Base-by-base conservation (phyloP, 371 early-diverging fungal species). In the Capillidium heterosporum region DNA sequence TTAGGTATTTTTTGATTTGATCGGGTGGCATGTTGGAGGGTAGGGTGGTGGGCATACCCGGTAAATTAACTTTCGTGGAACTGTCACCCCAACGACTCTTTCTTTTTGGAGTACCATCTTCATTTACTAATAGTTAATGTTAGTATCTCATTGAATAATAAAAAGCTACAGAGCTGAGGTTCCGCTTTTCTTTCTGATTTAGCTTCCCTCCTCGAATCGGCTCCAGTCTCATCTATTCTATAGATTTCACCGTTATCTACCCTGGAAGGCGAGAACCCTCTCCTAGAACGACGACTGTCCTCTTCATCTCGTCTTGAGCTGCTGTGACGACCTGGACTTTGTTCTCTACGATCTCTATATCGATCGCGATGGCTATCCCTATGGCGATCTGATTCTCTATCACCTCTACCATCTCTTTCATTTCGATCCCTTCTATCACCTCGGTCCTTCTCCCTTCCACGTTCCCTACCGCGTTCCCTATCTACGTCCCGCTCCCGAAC, bases 41-140 rank as follows among this genome's bases (percentile, higher is more conserved):
- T 19, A 87, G 61, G n/a, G 86, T 76, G 0, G 90, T 90, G 1
- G 89, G 85, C 59, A 88, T 61, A 48, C 89, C 84, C 29, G 88
- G 84, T 59, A 85, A 70, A 61, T 70, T 71, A 53, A 87, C 74
- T 57, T 83, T 80, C 51, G 73, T 67, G 26, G 73, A 70, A 32
- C 78, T 79, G 55, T 77, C 80, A 31, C 92, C 92, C 95, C 95
- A 95, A 32, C 95, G 82, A 65, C 78, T 85, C 55, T 67, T 78
- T 60, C 84, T 67, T 56, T 79, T 78, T 59, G 74, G 70, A 56
- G 57, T 67, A 1, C 71, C 65, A 39, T 71, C 72, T 24, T 69
- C 69, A 40, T n/a, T n/a, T 40, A n/a, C n/a, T n/a, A n/a, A n/a
- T n/a, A n/a, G n/a, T n/a, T n/a, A n/a, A n/a, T n/a, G n/a, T n/a